These are phyloP conservation scores for Trichophyton verrucosum DNA, from an alignment of 2,329 filamentous ascomycete species.

Conservation along the genomic window DNA sequence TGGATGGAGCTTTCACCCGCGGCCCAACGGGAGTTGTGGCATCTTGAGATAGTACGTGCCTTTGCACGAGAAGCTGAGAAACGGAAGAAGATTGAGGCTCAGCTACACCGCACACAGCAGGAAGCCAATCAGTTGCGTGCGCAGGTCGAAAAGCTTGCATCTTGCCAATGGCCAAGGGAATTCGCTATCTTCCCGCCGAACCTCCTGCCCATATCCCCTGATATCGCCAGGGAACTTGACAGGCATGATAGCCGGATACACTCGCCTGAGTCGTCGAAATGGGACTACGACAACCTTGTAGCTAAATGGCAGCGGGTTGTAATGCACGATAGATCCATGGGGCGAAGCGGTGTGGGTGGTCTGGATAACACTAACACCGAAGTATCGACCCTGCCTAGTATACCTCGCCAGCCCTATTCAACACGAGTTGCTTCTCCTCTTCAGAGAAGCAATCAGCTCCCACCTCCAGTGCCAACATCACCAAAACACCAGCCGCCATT, in stretches of 20 bases:
- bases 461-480: neutral
- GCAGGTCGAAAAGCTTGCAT: slow-evolving; percentile 35
- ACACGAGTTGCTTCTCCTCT: slow-evolving; percentile 5
- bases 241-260: slow-evolving; percentile 23
- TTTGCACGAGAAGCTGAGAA: slow-evolving; percentile 35
- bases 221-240: slow-evolving; percentile 27
- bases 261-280: slow-evolving; percentile 26
- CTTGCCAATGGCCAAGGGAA: slow-evolving; percentile 38
- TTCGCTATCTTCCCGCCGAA: slow-evolving; percentile 38
- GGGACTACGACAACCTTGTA: slow-evolving; percentile 38
- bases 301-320: slow-evolving; percentile 39
- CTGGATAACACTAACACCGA: slow-evolving; percentile 2
- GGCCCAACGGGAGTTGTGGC: slow-evolving; percentile 38
- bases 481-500: slow-evolving; percentile 1
- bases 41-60: slow-evolving; percentile 36
- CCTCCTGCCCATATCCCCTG: slow-evolving; percentile 28
- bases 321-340: slow-evolving; percentile 34
- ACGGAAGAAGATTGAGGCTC: slow-evolving; percentile 32
- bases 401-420: slow-evolving; percentile 2
- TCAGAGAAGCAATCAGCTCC: slow-evolving; percentile 7
- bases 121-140: slow-evolving; percentile 38
- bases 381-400: neutral
- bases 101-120: slow-evolving; percentile 34
- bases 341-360: slow-evolving; percentile 16
- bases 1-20: slow-evolving; percentile 56